These are phyloP conservation scores for Oryza nivara DNA, from an alignment of 176 grass and related monocot species.

Conservation along the genomic window DNA sequence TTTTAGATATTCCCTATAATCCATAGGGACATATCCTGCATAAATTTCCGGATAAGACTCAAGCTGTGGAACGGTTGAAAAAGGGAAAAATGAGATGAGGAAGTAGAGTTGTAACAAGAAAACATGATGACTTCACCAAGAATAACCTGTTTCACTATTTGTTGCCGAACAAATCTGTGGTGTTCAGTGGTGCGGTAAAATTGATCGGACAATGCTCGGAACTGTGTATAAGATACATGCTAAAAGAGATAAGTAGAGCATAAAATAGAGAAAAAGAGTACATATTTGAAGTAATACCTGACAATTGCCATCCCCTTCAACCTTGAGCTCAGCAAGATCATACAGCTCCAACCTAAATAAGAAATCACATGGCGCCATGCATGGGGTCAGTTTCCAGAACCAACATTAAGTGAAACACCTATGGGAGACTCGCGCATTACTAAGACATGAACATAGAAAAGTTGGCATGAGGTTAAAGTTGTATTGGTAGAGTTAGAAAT, in stretches of 20 bases:
- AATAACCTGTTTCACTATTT: slow-evolving; percentile 81
- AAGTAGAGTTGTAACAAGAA: neutral
- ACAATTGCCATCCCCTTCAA: slow-evolving; percentile 94
- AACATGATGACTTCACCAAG: neutral
- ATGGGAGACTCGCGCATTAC: neutral
- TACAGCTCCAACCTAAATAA: slow-evolving; percentile 73
- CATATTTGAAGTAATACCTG: slow-evolving; percentile 55
- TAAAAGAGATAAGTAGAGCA: slow-evolving; percentile 11
- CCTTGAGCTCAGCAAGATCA: slow-evolving; percentile 79
- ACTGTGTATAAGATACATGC: slow-evolving; percentile 50
- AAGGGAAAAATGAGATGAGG: neutral
- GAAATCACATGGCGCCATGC: neutral
- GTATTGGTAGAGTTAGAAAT: neutral
- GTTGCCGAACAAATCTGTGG: slow-evolving; percentile 84
- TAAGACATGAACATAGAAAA: neutral
- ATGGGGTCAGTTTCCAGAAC: neutral
- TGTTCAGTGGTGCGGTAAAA: slow-evolving; percentile 77
- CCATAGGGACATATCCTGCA: slow-evolving; percentile 87
- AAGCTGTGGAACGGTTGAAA: slow-evolving; percentile 57
- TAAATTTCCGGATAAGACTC: slow-evolving; percentile 71
- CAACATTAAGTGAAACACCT: neutral
- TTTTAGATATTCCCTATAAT: slow-evolving; percentile 85
- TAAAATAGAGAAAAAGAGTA: neutral
- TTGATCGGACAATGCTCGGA: slow-evolving; percentile 85
- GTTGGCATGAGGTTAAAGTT: neutral